Evolutionary conservation across 805 yeast genomes (phyloP).

Genomic region (Sugiyamaella chiloensis): DNA sequence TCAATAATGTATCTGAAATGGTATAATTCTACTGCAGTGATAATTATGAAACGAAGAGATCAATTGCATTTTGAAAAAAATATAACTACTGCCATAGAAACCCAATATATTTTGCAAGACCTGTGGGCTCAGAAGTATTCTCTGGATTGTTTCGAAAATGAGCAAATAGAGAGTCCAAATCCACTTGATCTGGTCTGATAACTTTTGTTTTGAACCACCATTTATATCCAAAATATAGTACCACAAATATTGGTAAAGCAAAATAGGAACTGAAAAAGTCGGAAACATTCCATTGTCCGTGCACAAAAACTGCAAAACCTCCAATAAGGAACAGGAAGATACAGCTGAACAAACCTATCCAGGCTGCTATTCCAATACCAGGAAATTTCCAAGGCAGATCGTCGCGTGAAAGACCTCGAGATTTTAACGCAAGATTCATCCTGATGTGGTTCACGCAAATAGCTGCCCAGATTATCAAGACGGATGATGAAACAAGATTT

Average conservation of each 20-base stretch:
- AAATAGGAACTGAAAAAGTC: conserved; percentile 75
- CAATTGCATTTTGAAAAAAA: too few relatives aligned
- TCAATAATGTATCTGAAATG: background rate
- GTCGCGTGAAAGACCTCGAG: conserved; percentile 37
- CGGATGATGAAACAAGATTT: conserved; percentile 36
- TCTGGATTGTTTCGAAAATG: background rate
- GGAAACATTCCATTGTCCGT: conserved; percentile 49
- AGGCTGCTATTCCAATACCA: conserved; percentile 38
- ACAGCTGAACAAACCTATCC: conserved; percentile 9
- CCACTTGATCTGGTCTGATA: conserved; percentile 14
- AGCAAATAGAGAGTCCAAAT: conserved; percentile 14
- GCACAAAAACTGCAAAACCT: conserved; percentile 70
- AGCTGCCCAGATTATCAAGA: conserved; percentile 55
- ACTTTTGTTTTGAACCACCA: conserved; percentile 26
- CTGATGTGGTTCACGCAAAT: conserved; percentile 48
- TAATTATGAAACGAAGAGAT: too few relatives aligned
- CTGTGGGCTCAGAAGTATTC: background rate
- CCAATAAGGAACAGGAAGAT: conserved; percentile 56
- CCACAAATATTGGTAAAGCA: conserved; percentile 62
- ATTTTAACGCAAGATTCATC: conserved; percentile 43
- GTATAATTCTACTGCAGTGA: too few relatives aligned
- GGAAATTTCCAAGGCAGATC: conserved; percentile 44
- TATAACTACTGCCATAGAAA: background rate
- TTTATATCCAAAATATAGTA: conserved; percentile 58
- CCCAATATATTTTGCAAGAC: background rate